Conservation (phyloP, 164 flowering plant species). For the Nymphaea colorata region DNA sequence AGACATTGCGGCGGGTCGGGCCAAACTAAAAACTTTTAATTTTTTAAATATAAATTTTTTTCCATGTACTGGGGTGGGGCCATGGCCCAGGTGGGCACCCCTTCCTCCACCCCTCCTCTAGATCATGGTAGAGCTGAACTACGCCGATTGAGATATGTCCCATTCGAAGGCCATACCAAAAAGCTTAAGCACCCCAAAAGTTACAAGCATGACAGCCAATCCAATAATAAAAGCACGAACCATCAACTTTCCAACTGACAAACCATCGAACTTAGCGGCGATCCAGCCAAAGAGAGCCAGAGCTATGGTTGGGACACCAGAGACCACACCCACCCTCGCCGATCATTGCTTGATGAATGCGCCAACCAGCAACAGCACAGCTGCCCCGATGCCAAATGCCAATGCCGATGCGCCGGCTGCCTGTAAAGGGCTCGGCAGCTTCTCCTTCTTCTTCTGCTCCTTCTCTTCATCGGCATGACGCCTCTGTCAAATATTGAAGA, state of each 20-base stretch:
- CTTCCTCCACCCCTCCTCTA: too few species aligned
- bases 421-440: slow-evolving; percentile 8
- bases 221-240: slow-evolving; percentile 10
- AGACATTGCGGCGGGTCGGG: too few species aligned
- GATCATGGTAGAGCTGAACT: background rate
- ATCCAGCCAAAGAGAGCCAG: slow-evolving; percentile 8
- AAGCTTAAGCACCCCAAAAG: slow-evolving; percentile 7
- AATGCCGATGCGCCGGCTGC: slow-evolving; percentile 10
- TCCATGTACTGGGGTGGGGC: too few species aligned
- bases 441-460: background rate
- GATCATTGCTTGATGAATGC: slow-evolving; percentile 7
- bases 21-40: too few species aligned
- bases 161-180: background rate
- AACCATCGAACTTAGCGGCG: slow-evolving; percentile 6
- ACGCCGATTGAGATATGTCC: background rate
- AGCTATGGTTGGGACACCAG: slow-evolving; percentile 7
- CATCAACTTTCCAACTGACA: slow-evolving; percentile 5
- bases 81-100: too few species aligned
- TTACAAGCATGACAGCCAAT: slow-evolving; percentile 11
- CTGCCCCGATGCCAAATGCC: background rate
- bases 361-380: slow-evolving; percentile 9
- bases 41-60: too few species aligned
- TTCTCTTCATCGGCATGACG: background rate
- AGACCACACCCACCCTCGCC: slow-evolving; percentile 10
- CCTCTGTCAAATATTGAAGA: too few species aligned